Evolutionary conservation across 108 stramenopile genomes (phyloP), one percentile per base, ranked within the genome.

Genomic region (Nitzschia sp.): DNA sequence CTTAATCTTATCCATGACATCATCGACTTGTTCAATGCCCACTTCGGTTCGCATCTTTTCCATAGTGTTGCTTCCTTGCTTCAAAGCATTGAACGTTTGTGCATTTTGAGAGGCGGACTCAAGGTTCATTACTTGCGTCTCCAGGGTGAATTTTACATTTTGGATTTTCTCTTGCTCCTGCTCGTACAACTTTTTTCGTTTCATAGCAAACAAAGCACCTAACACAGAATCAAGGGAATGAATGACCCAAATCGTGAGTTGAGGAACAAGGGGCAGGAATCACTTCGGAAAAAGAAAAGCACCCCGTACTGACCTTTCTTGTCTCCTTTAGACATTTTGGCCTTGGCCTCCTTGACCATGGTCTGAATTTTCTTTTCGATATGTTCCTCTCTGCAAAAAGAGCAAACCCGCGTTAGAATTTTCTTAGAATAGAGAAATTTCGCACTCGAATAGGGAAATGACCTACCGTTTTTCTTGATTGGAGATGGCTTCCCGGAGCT

Each of bases 161-260:
- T 90, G 80, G 67, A 98, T 96, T 81, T 98, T 98, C 72, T 94
- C 94, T 46, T 93, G 79, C 70, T 98, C 97, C 41, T 89, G 85
- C 66, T 98, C 97, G 72, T 94, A 97, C 53, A 97, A 77, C 68
- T 97, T 98, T 88, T 97, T 97, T 63, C 93, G 89, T 82, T 97
- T 98, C 65, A 98, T 86, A 63, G 92, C 88, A 72, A 94, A 97
- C 10, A 97, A 72, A 15, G 98, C 98, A 26, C 94, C 92, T 92
- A 61, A 21, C 0, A 40, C 3, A 59, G 6, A 48, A 1, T 2
- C 1, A 26, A 48, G n/a, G 19, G 8, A 41, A 17, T 19, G 17
- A 8, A 42, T 60, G 39, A 40, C 20, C 14, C n/a, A 60, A 19
- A 41, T 42, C 29, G n/a, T 40, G 19, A 51, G 25, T 24, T 63